Evolutionary conservation across 441 rosid species (phyloP), one percentile per base, ranked within the genome.

Genomic region (Aquilaria agallochum): DNA sequence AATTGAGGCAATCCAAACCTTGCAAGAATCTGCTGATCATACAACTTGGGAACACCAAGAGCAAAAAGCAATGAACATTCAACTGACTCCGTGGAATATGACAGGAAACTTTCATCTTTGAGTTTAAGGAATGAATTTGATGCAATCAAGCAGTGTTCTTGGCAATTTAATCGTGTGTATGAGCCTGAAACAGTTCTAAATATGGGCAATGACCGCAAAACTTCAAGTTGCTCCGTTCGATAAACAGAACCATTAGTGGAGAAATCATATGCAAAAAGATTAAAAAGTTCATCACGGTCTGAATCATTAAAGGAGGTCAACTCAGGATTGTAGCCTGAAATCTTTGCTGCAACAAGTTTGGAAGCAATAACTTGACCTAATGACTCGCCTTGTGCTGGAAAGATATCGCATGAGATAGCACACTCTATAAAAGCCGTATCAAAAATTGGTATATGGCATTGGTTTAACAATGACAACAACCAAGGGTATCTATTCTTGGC

Each of bases 41-140:
- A 80, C 83, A 90, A 83, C 76, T 86, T 92, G 70, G 87, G 80
- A 57, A 95, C 84, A 69, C 98, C 96, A 63, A 95, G 97, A 67
- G 98, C 95, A 63, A 69, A 78, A 60, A 95, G 86, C 60, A 95
- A 77, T 65, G 78, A 80, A 72, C 72, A 80, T 68, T 90, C 92
- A 64, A 76, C 71, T 60, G 99, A 88, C 68, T 85, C 91, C 47
- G 88, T 57, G 36, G 83, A 66, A 69, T 85, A 90, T 45, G 83
- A 73, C 63, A 95, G 92, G 81, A 98, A 90, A 54, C 65, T 83
- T 56, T 85, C 98, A 68, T 95, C 79, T 58, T 73, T 61, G 42
- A 97, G 97, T 78, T 89, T 89, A 54, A 95, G 93, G 80, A 86
- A 86, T 80, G 99, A 92, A 77, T 74, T 79, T 56, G 92, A 79